Evolutionary conservation across 192 early-diverging fungal species (phyloP).

Genomic region (Coemansia sp.): DNA sequence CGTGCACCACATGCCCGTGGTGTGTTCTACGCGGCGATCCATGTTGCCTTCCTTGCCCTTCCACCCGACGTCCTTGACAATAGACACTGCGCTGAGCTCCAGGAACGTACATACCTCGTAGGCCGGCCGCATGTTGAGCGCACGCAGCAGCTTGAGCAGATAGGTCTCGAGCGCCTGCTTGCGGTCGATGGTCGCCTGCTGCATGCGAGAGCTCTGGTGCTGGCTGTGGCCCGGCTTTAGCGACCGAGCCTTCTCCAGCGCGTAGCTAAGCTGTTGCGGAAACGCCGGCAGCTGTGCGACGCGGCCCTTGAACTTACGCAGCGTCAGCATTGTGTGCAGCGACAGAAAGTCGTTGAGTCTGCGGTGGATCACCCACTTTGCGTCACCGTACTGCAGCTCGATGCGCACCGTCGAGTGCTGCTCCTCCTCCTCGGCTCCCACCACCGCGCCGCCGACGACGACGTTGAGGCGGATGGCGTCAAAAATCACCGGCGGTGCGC

Average conservation of each 20-base stretch:
- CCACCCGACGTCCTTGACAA: slow-evolving; percentile 79
- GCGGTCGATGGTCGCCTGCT: slow-evolving; percentile 50
- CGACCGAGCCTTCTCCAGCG: slow-evolving; percentile 36
- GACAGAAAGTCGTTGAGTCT: slow-evolving; percentile 67
- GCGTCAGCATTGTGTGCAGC: slow-evolving; percentile 62
- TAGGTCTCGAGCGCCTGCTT: slow-evolving; percentile 65
- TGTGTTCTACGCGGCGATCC: slow-evolving; percentile 63
- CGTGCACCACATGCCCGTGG: slow-evolving; percentile 50
- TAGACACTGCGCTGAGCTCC: slow-evolving; percentile 69
- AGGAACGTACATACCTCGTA: slow-evolving; percentile 77
- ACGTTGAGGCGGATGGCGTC: slow-evolving; percentile 52
- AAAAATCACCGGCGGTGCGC: slow-evolving; percentile 55
- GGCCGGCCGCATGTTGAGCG: slow-evolving; percentile 60
- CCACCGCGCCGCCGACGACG: neutral
- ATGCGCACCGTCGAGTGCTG: slow-evolving; percentile 68
- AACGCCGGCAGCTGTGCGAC: slow-evolving; percentile 47
- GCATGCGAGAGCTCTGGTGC: slow-evolving; percentile 21
- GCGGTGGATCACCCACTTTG: slow-evolving; percentile 73
- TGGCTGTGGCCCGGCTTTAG: slow-evolving; percentile 35
- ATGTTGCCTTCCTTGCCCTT: slow-evolving; percentile 81
- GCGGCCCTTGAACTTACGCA: slow-evolving; percentile 52
- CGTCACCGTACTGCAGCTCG: slow-evolving; percentile 72
- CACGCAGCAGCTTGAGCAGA: slow-evolving; percentile 59
- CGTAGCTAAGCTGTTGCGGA: slow-evolving; percentile 48
- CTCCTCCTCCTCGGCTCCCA: slow-evolving; percentile 24